phyloP scores from a whole-genome alignment of 139 green algal species.

The Yamagishiella unicocca region DNA sequence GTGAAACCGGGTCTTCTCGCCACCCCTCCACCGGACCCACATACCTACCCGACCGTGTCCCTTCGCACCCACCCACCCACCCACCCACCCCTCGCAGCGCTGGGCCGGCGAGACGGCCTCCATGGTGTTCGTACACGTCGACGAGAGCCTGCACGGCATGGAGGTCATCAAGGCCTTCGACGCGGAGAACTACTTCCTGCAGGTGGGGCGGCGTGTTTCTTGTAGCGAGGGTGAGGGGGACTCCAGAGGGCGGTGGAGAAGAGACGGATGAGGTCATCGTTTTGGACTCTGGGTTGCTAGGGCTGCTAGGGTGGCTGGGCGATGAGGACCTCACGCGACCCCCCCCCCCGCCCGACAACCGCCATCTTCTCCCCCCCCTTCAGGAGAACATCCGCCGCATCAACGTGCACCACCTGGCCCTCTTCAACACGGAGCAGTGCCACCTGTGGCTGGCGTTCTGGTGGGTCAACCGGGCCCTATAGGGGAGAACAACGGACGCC shows the following conservation, averaged over 20 bases:
- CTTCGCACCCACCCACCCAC: no score
- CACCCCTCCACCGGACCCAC: no score
- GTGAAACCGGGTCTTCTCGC: no score
- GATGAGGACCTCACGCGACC: neutral
- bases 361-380: neutral
- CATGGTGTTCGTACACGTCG: constrained; percentile 69
- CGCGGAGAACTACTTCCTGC: constrained; percentile 74
- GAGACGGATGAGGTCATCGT: no score
- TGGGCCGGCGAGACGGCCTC: constrained; percentile 69
- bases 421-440: constrained; percentile 76
- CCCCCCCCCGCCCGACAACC: neutral
- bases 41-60: no score
- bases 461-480: constrained; percentile 2
- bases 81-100: constrained; percentile 37
- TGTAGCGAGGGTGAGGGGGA: neutral
- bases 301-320: neutral
- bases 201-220: constrained; percentile 24
- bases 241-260: no score
- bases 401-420: constrained; percentile 69
- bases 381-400: constrained; percentile 62
- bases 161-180: constrained; percentile 75
- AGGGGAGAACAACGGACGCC: no score
- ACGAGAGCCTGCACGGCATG: constrained; percentile 77
- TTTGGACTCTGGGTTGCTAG: neutral
- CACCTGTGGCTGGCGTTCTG: constrained; percentile 81